phyloP scores from a whole-genome alignment of 108 stramenopile genomes.

The Nitzschia sp. region DNA sequence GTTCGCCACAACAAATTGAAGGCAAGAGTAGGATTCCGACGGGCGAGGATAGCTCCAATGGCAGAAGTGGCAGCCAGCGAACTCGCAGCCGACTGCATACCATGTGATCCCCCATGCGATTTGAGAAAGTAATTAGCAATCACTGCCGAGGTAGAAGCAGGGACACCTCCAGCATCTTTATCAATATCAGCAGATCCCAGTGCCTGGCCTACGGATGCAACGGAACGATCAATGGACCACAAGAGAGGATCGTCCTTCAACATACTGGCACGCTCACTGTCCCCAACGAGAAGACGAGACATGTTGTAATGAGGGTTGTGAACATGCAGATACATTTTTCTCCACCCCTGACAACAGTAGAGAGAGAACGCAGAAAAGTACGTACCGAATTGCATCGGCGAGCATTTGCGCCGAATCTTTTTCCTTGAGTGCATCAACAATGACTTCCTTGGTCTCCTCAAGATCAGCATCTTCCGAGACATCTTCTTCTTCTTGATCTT shows the following conservation, averaged over 20 bases:
- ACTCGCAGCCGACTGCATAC: constrained; percentile 60
- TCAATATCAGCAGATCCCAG: constrained; percentile 53
- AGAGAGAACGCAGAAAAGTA: neutral
- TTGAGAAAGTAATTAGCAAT: constrained; percentile 80
- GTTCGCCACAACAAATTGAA: constrained; percentile 55
- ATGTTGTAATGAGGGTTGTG: neutral
- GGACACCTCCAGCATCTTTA: constrained; percentile 45
- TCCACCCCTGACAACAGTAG: too few species aligned
- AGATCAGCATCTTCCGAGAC: constrained; percentile 5
- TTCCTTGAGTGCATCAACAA: constrained; percentile 56
- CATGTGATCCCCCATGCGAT: constrained; percentile 80
- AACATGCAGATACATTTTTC: too few species aligned
- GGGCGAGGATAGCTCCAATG: constrained; percentile 37
- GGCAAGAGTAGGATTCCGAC: neutral
- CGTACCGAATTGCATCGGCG: constrained; percentile 70
- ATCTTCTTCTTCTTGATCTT: neutral
- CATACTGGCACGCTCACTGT: constrained; percentile 45
- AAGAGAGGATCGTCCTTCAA: constrained; percentile 39
- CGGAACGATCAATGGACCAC: constrained; percentile 36
- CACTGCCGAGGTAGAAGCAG: constrained; percentile 53
- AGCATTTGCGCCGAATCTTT: constrained; percentile 55
- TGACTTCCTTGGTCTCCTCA: constrained; percentile 34
- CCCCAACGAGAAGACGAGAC: neutral
- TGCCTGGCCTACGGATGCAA: constrained; percentile 45
- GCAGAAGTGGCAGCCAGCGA: constrained; percentile 51